phyloP scores from a whole-genome alignment of 129 eudicot genomes.

The Deinandra increscens region DNA sequence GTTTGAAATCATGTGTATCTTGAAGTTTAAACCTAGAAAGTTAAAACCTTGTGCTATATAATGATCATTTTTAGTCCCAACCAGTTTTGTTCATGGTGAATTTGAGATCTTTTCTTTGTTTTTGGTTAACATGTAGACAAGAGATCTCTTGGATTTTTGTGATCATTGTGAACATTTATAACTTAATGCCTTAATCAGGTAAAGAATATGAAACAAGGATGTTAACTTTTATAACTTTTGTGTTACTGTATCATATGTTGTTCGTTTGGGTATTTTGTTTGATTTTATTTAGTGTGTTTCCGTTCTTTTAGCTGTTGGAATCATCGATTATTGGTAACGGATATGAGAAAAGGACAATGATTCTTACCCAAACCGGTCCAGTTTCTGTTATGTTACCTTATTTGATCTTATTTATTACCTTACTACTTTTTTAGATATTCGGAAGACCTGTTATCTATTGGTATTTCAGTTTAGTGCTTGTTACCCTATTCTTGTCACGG shows the following conservation, averaged over 20 bases:
- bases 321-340: background rate
- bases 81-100: background rate
- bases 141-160: background rate
- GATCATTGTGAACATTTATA: background rate
- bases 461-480: constrained; percentile 9
- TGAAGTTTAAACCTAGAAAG: constrained; percentile 3
- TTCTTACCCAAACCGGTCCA: background rate
- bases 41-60: background rate
- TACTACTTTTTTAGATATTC: background rate
- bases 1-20: background rate
- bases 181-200: background rate
- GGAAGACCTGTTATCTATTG: background rate
- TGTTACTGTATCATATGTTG: background rate
- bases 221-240: background rate
- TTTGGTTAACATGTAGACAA: background rate
- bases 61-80: background rate
- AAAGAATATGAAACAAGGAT: background rate
- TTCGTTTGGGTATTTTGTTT: constrained; percentile 3
- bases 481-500: background rate
- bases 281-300: constrained; percentile 3
- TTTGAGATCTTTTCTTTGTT: background rate
- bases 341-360: background rate
- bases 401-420: background rate
- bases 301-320: constrained; percentile 3
- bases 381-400: background rate